Evolutionary conservation across 202 grass and related monocot genomes (phyloP).

Genomic region (Digitaria exilis): DNA sequence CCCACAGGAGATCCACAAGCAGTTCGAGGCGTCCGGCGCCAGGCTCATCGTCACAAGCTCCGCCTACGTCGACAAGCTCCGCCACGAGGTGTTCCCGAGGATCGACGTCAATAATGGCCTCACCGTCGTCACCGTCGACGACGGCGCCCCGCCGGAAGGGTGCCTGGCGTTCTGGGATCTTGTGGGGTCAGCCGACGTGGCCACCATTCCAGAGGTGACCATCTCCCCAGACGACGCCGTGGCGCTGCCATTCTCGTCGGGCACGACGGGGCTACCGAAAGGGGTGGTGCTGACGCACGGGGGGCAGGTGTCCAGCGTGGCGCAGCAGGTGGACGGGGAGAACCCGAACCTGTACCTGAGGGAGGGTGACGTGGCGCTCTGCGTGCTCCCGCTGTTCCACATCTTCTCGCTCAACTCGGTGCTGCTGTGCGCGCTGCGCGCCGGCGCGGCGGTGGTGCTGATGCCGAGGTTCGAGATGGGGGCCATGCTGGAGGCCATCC

Average conservation of each 20-base stretch:
- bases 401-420: conserved; percentile 96
- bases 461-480: conserved; percentile 93
- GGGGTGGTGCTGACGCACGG: conserved; percentile 84
- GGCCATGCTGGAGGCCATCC: conserved; percentile 69
- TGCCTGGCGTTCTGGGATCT: conserved; percentile 62
- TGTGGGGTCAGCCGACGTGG: conserved; percentile 39
- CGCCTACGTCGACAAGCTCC: conserved; percentile 76
- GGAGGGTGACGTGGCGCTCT: conserved; percentile 72
- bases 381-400: conserved; percentile 94
- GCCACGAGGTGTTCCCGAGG: conserved; percentile 48
- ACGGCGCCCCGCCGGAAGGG: conserved; percentile 38
- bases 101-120: conserved; percentile 25
- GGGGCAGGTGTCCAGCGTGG: conserved; percentile 63
- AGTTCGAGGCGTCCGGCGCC: conserved; percentile 57
- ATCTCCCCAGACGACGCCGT: conserved; percentile 63
- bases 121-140: conserved; percentile 57
- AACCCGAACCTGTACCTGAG: conserved; percentile 80
- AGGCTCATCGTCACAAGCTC: conserved; percentile 70
- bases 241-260: conserved; percentile 81
- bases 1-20: conserved; percentile 77
- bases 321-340: conserved; percentile 88
- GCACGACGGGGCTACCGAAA: conserved; percentile 87
- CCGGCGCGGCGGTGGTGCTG: conserved; percentile 71
- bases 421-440: conserved; percentile 69
- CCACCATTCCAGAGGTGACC: conserved; percentile 28